Conservation (phyloP, 2,329 filamentous ascomycete species). For the Ophiosphaerella narmari region DNA sequence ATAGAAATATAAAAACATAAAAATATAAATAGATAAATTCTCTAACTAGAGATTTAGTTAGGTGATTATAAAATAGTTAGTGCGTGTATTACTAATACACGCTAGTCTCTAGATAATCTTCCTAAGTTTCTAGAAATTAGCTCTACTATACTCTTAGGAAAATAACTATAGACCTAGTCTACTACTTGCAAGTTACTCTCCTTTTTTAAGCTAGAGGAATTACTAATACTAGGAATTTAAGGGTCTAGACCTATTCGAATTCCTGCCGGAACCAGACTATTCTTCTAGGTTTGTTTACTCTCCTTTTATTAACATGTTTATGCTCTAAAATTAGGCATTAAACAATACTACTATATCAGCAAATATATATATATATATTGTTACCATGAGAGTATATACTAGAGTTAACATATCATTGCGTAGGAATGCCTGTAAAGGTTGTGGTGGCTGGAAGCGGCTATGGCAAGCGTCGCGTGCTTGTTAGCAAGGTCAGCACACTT, state of each 20-base stretch:
- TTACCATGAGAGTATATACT: not conserved
- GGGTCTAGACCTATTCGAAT: too few species aligned
- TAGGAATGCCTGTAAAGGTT: constrained; percentile 35
- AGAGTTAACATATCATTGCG: constrained; percentile 11
- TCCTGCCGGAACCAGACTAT: too few species aligned
- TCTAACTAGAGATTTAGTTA: not conserved
- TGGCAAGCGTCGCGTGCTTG: constrained; percentile 22
- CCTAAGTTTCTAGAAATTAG: not conserved
- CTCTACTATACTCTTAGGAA: not conserved
- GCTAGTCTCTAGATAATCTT: not conserved
- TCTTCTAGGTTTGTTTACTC: too few species aligned
- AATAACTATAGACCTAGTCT: too few species aligned
- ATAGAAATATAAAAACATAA: not conserved
- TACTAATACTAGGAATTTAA: too few species aligned
- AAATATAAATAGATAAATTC: not conserved
- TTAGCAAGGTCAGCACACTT: constrained; percentile 28
- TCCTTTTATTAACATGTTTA: not conserved
- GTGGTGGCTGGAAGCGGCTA: constrained; percentile 27
- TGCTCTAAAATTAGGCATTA: not conserved
- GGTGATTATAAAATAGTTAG: not conserved
- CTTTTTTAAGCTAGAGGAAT: too few species aligned
- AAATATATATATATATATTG: not conserved
- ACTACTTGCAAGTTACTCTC: too few species aligned
- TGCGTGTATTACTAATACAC: not conserved
- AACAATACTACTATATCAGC: not conserved